These are phyloP conservation scores for Penicillium sp. DNA, from an alignment of 2,329 filamentous ascomycete genomes.

Conservation along the genomic window DNA sequence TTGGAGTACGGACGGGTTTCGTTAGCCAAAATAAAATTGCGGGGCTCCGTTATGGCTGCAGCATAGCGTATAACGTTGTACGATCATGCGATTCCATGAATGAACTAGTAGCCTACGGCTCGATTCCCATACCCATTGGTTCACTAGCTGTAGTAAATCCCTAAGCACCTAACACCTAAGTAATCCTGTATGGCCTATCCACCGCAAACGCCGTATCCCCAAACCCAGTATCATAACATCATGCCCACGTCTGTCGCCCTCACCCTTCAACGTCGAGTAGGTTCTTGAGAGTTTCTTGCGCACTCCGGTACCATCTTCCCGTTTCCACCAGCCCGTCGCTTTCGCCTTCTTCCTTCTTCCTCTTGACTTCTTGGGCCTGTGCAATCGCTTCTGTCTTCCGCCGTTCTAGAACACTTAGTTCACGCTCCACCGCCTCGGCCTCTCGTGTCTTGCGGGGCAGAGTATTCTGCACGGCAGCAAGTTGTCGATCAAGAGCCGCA, in stretches of 20 bases:
- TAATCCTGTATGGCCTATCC: no score
- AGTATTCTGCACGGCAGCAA: constrained; percentile 37
- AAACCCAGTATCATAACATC: neutral
- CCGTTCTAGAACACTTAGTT: constrained; percentile 37
- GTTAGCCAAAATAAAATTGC: constrained; percentile 25
- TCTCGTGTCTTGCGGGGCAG: constrained; percentile 39
- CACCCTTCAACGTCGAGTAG: no score
- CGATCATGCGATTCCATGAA: constrained; percentile 34
- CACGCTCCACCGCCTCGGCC: constrained; percentile 39
- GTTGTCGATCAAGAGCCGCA: constrained; percentile 35
- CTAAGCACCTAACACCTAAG: no score
- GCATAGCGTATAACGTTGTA: constrained; percentile 35
- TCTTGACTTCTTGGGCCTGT: constrained; percentile 42
- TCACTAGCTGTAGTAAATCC: no score
- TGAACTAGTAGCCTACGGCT: no score
- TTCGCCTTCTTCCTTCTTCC: constrained; percentile 38
- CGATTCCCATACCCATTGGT: neutral
- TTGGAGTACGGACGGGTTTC: constrained; percentile 34
- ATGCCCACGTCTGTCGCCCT: constrained; percentile 26
- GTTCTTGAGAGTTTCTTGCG: constrained; percentile 35
- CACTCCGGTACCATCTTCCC: constrained; percentile 41
- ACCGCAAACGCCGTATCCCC: no score
- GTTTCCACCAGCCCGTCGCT: constrained; percentile 41
- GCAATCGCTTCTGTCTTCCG: constrained; percentile 37
- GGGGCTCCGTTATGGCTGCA: constrained; percentile 32